These are phyloP conservation scores for Alternaria arborescens DNA, from an alignment of 2,329 filamentous ascomycete genomes.

Conservation along the genomic window DNA sequence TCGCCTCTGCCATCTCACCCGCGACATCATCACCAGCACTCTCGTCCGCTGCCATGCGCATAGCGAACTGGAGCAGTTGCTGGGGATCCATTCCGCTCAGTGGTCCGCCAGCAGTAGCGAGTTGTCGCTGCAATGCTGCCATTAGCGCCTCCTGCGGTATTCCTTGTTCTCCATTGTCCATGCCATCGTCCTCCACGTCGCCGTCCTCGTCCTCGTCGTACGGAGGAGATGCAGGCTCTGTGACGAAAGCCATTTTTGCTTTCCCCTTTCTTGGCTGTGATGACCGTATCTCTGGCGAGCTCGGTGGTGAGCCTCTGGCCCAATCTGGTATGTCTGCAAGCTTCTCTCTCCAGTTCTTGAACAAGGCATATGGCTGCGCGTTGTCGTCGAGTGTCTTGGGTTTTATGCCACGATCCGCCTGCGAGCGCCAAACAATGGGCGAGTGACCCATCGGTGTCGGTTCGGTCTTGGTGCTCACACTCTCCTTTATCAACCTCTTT, in stretches of 20 bases:
- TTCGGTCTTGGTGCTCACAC: slow-evolving; percentile 8
- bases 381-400: slow-evolving; percentile 39
- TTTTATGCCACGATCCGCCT: slow-evolving; percentile 33
- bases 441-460: slow-evolving; percentile 28
- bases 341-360: slow-evolving; percentile 57
- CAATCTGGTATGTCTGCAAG: slow-evolving; percentile 43
- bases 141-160: slow-evolving; percentile 54
- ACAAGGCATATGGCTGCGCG: slow-evolving; percentile 49
- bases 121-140: slow-evolving; percentile 44
- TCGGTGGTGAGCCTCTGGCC: slow-evolving; percentile 29
- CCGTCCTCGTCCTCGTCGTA: slow-evolving; percentile 27
- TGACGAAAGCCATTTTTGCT: slow-evolving; percentile 16
- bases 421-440: slow-evolving; percentile 48
- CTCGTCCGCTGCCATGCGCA: slow-evolving; percentile 56
- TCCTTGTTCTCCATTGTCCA: slow-evolving; percentile 22
- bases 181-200: slow-evolving; percentile 25
- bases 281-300: slow-evolving; percentile 20
- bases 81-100: slow-evolving; percentile 53
- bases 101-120: slow-evolving; percentile 46
- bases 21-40: slow-evolving; percentile 54
- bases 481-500: slow-evolving; percentile 34
- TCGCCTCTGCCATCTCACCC: slow-evolving; percentile 53
- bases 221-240: slow-evolving; percentile 25
- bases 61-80: slow-evolving; percentile 54
- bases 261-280: slow-evolving; percentile 19